Conservation (phyloP, 345 rosid genomes). For the Salix suchowensis region DNA sequence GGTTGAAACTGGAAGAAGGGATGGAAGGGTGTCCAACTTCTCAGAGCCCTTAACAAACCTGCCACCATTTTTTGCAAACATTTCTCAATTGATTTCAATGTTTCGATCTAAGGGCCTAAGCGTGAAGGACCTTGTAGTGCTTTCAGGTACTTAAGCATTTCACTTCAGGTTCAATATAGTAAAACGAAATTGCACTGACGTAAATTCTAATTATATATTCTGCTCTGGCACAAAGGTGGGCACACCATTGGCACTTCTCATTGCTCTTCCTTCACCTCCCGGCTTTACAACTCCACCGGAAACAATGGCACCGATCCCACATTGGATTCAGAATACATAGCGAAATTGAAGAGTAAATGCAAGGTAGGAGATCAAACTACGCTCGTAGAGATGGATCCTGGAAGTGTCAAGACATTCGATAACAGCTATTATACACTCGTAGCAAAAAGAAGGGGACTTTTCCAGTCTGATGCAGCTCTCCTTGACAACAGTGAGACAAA, state of each 20-base stretch:
- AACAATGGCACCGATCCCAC: constrained; percentile 48
- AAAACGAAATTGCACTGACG: neutral
- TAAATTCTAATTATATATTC: neutral
- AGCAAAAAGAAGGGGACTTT: constrained; percentile 52
- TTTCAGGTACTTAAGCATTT: constrained; percentile 39
- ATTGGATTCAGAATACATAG: constrained; percentile 39
- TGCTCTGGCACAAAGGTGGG: constrained; percentile 30
- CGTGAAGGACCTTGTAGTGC: constrained; percentile 52
- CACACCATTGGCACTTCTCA: constrained; percentile 69
- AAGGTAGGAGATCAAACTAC: constrained; percentile 41
- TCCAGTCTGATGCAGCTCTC: constrained; percentile 62
- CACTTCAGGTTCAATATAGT: neutral
- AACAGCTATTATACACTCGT: constrained; percentile 39
- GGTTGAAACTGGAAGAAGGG: constrained; percentile 45
- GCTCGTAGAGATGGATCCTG: constrained; percentile 67
- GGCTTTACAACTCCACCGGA: constrained; percentile 73
- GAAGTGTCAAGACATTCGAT: constrained; percentile 63
- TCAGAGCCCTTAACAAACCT: constrained; percentile 28
- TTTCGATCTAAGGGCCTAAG: constrained; percentile 39
- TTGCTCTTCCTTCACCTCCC: constrained; percentile 41
- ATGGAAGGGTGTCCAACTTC: constrained; percentile 45
- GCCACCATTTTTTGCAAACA: constrained; percentile 34
- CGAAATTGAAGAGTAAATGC: constrained; percentile 35
- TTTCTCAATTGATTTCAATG: constrained; percentile 25
- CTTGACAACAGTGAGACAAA: constrained; percentile 41